Conservation (phyloP, 495 filamentous ascomycete species). For the Aspergillus mulundensis region DNA sequence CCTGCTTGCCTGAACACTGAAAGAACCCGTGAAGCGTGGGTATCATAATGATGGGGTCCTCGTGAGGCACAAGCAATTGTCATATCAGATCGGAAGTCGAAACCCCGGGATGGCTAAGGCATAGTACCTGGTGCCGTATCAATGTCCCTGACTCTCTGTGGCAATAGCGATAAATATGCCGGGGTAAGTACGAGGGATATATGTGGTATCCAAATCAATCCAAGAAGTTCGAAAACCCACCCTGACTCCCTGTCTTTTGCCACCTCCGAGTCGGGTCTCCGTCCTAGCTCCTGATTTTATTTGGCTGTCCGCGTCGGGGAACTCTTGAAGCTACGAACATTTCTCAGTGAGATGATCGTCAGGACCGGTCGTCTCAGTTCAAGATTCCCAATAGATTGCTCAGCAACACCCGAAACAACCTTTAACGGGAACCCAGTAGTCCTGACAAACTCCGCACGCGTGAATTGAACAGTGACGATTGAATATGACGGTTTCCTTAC, state of each 20-base stretch:
- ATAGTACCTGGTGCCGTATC: background rate
- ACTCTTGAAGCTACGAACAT: background rate
- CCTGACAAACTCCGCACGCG: background rate
- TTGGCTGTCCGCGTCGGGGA: background rate
- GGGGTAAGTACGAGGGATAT: background rate
- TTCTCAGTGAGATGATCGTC: background rate
- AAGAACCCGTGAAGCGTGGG: no score
- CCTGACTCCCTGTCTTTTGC: slow-evolving; percentile 2
- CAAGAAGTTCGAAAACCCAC: background rate
- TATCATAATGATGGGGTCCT: no score
- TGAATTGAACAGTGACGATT: background rate
- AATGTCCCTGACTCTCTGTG: background rate
- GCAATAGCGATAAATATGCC: background rate
- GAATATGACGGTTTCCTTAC: background rate
- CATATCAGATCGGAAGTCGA: background rate
- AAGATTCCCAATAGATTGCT: background rate
- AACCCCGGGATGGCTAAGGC: background rate
- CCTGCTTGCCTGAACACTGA: no score
- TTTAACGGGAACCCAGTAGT: background rate
- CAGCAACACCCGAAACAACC: background rate
- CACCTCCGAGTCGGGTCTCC: background rate
- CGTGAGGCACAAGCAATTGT: background rate
- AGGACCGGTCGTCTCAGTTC: background rate
- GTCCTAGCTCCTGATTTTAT: background rate
- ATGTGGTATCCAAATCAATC: background rate